Evolutionary conservation across 2,329 filamentous ascomycete genomes (phyloP), one percentile per base, ranked within the genome.

Genomic region (Penicillium paneum): DNA sequence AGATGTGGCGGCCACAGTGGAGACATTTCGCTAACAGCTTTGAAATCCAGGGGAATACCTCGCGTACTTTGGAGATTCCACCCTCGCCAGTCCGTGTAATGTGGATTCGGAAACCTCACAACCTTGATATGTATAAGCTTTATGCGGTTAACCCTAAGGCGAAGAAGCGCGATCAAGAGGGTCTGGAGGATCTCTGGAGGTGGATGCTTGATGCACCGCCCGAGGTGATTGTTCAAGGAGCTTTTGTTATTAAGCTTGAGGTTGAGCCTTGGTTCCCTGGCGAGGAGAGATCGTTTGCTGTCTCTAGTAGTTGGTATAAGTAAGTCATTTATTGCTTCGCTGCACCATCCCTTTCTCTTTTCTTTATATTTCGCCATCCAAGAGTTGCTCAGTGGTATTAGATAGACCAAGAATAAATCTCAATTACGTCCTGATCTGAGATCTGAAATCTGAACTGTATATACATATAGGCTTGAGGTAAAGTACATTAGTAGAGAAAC

Each of bases 261-360:
- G 3, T 45, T 10, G 49, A 51, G 40, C 8, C 40, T 46, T 51
- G 49, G 40, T 51, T 51, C 26, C 49, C 40, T 10, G 31, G 29
- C n/a, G 47, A 49, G 13, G 42, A 49, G 38, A 24, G 15, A 31
- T 3, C 5, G 11, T 26, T 26, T 5, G 1, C 13, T 36, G 12
- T 11, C 38, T 40, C 38, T 26, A 26, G 21, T 40, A 24, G 38
- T n/a, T n/a, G 2, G 21, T 40, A n/a, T n/a, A 4, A 1, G 21
- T n/a, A 40, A 40, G 13, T 6, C 1, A 15, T n/a, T 26, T 40
- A 26, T 13, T n/a, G 29, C 3, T 12, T 34, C 1, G 8, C 5
- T 44, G 12, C 17, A 12, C 5, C 28, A 17, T 17, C 2, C 19
- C 1, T 28, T 19, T 19, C n/a, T 42, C 3, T 17, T 29, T 43